phyloP scores from a whole-genome alignment of 345 rosid genomes.

The Populus simonii region DNA sequence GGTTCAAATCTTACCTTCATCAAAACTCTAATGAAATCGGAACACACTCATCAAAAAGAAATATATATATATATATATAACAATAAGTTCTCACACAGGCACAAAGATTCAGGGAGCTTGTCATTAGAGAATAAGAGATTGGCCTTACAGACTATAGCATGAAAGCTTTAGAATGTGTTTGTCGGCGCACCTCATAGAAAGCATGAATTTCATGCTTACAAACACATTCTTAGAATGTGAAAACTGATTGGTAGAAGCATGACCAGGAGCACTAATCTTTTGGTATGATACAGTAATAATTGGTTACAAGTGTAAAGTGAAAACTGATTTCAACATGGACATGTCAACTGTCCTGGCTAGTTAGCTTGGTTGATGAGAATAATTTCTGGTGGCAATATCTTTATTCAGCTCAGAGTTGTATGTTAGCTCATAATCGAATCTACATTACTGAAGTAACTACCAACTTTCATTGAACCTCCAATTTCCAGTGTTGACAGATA shows the following conservation, averaged over 20 bases:
- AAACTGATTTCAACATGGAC: background rate
- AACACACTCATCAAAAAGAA: background rate
- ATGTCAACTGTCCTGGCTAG: background rate
- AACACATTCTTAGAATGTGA: too few relatives aligned
- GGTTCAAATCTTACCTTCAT: background rate
- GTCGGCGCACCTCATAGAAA: too few relatives aligned
- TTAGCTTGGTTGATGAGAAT: background rate
- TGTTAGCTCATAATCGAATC: background rate
- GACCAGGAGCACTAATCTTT: background rate
- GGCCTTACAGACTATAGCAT: background rate
- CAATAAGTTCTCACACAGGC: background rate
- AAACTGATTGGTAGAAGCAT: background rate
- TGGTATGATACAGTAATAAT: background rate
- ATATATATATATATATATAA: too few relatives aligned
- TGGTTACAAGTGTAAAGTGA: background rate
- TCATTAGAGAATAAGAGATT: background rate
- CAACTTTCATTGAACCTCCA: background rate
- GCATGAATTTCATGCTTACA: too few relatives aligned
- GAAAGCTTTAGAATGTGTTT: background rate
- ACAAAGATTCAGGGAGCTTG: background rate
- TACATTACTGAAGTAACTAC: background rate
- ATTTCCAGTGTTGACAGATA: background rate
- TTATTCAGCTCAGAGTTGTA: background rate
- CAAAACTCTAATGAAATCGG: background rate
- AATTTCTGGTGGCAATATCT: background rate